Evolutionary conservation across 2,329 filamentous ascomycete genomes (phyloP).

Genomic region (Mariannaea elegans): DNA sequence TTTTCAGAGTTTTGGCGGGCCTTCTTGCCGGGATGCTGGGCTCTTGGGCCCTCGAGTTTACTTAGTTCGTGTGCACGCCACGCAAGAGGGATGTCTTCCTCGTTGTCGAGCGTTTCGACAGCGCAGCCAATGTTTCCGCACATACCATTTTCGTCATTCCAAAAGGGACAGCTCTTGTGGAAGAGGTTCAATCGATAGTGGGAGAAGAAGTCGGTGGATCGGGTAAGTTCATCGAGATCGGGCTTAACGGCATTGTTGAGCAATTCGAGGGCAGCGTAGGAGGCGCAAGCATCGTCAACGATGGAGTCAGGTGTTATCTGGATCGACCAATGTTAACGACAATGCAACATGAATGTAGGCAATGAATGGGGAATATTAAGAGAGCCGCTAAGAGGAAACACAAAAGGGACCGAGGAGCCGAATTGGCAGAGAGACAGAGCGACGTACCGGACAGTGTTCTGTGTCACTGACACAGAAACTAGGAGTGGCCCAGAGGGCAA

Average conservation of each 20-base stretch:
- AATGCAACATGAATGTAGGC: not conserved
- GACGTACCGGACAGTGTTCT: conserved; percentile 64
- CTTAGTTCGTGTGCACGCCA: conserved; percentile 94
- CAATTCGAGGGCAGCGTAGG: conserved; percentile 87
- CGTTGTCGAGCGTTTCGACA: conserved; percentile 93
- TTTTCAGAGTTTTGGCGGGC: conserved; percentile 73
- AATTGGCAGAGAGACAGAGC: conserved; percentile 16
- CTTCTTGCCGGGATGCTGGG: conserved; percentile 83
- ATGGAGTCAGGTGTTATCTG: conserved; percentile 90
- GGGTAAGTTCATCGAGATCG: conserved; percentile 80
- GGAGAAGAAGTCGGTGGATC: conserved; percentile 95
- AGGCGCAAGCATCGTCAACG: conserved; percentile 93
- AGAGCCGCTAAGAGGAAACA: conserved; percentile 3
- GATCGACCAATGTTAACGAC: conserved; percentile 46
- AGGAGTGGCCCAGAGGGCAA: conserved; percentile 62
- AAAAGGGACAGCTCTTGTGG: conserved; percentile 94
- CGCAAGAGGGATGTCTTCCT: conserved; percentile 89
- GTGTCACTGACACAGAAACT: conserved; percentile 55
- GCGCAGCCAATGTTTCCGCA: conserved; percentile 98
- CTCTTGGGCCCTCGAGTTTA: conserved; percentile 89
- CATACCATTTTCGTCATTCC: conserved; percentile 91
- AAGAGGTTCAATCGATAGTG: conserved; percentile 96
- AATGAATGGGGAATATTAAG: not conserved
- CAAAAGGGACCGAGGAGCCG: not conserved
- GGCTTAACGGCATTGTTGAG: conserved; percentile 83